A percentile compares a stretch with the other conserved stretches of the same genome.
These are phyloP conservation scores for Escallonia rubra DNA, from an alignment of 129 eudicot genomes.

Conservation along the genomic window DNA sequence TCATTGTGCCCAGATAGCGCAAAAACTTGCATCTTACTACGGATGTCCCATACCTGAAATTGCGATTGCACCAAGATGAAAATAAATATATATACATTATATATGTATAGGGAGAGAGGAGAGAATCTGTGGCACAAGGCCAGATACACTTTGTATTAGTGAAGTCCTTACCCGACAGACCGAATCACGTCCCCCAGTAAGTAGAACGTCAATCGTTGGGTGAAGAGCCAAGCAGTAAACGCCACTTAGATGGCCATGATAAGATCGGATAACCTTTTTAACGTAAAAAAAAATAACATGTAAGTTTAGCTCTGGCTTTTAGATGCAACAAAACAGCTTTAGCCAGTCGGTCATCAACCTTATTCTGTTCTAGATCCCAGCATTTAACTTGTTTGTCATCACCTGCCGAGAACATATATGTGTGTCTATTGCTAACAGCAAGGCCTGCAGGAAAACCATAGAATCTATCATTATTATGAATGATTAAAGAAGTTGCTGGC, in stretches of 20 bases:
- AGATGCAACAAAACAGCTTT: background rate
- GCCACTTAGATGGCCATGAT: slow-evolving; percentile 98
- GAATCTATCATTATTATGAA: background rate
- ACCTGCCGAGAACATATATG: slow-evolving; percentile 77
- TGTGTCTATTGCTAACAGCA: slow-evolving; percentile 66
- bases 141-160: background rate
- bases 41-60: slow-evolving; percentile 94
- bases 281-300: slow-evolving; percentile 4
- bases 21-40: slow-evolving; percentile 87
- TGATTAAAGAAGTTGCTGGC: background rate
- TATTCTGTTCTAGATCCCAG: slow-evolving; percentile 99
- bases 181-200: slow-evolving; percentile 99
- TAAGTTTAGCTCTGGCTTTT: background rate
- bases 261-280: slow-evolving; percentile 85
- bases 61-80: background rate
- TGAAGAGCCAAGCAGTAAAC: slow-evolving; percentile 92
- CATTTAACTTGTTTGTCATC: slow-evolving; percentile 83
- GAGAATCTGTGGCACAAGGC: background rate
- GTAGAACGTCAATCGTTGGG: slow-evolving; percentile 88
- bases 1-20: slow-evolving; percentile 91
- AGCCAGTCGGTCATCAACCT: slow-evolving; percentile 39
- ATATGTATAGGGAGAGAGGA: background rate
- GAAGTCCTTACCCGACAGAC: slow-evolving; percentile 83
- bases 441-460: slow-evolving; percentile 53
- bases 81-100: background rate